A percentile compares a stretch with the other conserved stretches of the same genome.
phyloP scores from a whole-genome alignment of 1,284 basidiomycete species.

The Coniferiporia weirii region DNA sequence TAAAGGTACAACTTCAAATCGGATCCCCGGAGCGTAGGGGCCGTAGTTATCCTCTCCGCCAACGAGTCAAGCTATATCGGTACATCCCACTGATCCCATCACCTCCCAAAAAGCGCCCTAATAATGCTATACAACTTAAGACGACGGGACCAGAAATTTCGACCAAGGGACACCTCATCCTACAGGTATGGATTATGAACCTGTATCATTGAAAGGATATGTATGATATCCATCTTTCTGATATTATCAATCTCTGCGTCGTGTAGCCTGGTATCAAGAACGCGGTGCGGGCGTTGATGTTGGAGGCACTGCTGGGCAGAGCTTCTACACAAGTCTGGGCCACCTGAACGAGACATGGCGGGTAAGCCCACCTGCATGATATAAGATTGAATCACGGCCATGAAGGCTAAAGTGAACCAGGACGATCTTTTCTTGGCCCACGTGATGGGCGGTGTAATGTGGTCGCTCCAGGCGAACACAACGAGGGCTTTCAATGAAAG shows the following conservation, averaged over 20 bases:
- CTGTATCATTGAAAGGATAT: background rate
- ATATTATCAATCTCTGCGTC: background rate
- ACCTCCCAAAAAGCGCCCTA: background rate
- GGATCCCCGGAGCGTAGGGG: constrained; percentile 64
- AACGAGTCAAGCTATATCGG: constrained; percentile 63
- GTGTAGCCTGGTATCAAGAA: constrained; percentile 74
- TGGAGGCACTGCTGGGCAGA: constrained; percentile 55
- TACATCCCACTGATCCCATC: constrained; percentile 26
- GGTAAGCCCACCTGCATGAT: constrained; percentile 30
- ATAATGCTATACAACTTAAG: constrained; percentile 27
- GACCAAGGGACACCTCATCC: constrained; percentile 64
- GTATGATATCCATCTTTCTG: background rate
- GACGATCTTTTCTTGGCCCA: constrained; percentile 63
- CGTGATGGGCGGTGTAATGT: constrained; percentile 67
- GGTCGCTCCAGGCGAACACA: constrained; percentile 61
- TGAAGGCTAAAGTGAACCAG: constrained; percentile 25
- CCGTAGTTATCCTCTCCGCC: constrained; percentile 60
- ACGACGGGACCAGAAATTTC: constrained; percentile 43
- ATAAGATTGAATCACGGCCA: background rate
- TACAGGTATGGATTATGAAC: constrained; percentile 35
- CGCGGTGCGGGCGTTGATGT: constrained; percentile 51
- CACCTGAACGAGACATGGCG: constrained; percentile 69
- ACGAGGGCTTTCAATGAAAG: constrained; percentile 48
- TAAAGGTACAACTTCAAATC: constrained; percentile 72
- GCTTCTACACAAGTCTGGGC: constrained; percentile 77